Conservation (phyloP, 495 filamentous ascomycete species). For the Darksidea phi region DNA sequence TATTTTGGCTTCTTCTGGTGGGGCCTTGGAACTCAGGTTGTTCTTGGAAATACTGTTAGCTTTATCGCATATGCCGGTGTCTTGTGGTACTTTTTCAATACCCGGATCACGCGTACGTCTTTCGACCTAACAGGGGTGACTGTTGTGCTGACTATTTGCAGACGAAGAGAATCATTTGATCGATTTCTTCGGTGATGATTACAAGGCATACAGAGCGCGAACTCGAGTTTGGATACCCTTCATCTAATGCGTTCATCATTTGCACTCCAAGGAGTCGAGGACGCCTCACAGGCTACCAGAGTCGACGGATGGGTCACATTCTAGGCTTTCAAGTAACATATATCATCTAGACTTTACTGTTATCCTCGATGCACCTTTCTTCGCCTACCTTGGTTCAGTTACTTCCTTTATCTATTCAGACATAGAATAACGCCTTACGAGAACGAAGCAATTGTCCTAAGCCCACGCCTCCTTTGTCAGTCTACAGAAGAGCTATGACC, state of each 20-base stretch:
- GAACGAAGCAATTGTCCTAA: too few species aligned
- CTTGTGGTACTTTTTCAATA: conserved; percentile 79
- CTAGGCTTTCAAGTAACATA: too few species aligned
- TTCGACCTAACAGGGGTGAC: not conserved
- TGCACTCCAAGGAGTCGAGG: not conserved
- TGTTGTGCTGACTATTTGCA: conserved; percentile 27
- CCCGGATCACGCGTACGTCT: conserved; percentile 63
- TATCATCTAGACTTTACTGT: too few species aligned
- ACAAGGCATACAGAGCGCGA: conserved; percentile 65
- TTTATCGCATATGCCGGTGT: conserved; percentile 69
- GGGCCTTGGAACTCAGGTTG: conserved; percentile 89
- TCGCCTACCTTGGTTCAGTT: too few species aligned
- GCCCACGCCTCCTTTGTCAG: too few species aligned
- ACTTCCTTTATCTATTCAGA: too few species aligned
- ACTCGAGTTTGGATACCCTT: conserved; percentile 79
- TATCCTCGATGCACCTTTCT: too few species aligned
- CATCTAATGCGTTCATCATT: conserved; percentile 40
- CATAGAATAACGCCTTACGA: too few species aligned
- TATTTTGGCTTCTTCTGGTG: conserved; percentile 99
- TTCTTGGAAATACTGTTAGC: conserved; percentile 80
- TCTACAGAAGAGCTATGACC: too few species aligned
- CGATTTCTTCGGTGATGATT: conserved; percentile 81
- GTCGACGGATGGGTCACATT: too few species aligned
- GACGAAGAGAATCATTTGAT: conserved; percentile 78
- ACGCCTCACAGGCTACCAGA: too few species aligned